phyloP scores from a whole-genome alignment of 345 rosid genomes.

The Linum tenue region DNA sequence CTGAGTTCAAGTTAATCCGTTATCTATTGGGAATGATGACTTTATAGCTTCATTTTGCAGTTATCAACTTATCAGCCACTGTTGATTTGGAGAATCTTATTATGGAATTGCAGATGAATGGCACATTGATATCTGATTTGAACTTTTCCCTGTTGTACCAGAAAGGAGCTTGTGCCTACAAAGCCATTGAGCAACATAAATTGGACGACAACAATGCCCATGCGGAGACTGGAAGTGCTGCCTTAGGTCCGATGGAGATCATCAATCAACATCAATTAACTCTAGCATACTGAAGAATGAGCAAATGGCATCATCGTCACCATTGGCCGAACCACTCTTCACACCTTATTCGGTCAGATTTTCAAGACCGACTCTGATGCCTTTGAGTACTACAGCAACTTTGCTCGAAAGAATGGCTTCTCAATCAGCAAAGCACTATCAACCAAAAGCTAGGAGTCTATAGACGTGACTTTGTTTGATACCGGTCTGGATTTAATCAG shows the following conservation, averaged over 20 bases:
- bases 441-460: conserved; percentile 84
- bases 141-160: no score
- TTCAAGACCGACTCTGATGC: conserved; percentile 76
- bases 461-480: conserved; percentile 86
- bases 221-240: conserved; percentile 97
- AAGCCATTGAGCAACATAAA: conserved; percentile 64
- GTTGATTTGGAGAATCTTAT: no score
- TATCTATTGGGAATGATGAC: no score
- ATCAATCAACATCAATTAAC: conserved; percentile 33
- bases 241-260: conserved; percentile 54
- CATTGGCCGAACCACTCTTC: conserved; percentile 41
- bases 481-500: conserved; percentile 89
- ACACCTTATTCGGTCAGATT: conserved; percentile 76
- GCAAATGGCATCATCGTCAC: conserved; percentile 31
- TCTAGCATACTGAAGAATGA: conserved; percentile 47
- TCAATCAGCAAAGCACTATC: conserved; percentile 89
- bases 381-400: conserved; percentile 69
- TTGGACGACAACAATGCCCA: conserved; percentile 80
- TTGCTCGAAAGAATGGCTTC: conserved; percentile 81
- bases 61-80: no score
- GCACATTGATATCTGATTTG: no score
- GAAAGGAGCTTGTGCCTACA: conserved; percentile 27
- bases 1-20: no score
- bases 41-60: no score
- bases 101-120: no score